Percentiles rank a stretch among this genome's conserved stretches.
phyloP scores from a whole-genome alignment of 495 filamentous ascomycete genomes.

The Neurospora hispaniola region DNA sequence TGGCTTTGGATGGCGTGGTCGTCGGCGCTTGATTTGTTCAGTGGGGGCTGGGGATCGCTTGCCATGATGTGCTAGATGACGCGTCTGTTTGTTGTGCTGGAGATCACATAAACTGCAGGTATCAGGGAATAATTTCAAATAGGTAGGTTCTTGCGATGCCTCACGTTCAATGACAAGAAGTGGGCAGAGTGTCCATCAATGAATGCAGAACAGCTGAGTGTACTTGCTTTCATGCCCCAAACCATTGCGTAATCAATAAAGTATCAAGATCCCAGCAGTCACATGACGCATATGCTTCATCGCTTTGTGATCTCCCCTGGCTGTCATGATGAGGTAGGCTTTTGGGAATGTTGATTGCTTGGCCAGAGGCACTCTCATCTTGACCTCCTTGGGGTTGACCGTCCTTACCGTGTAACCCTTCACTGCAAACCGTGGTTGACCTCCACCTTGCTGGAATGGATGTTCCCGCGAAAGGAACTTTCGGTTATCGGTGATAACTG shows the following conservation, averaged over 20 bases:
- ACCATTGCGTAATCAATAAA: background rate
- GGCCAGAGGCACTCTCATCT: background rate
- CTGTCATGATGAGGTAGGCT: background rate
- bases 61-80: background rate
- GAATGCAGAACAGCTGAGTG: background rate
- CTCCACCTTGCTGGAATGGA: background rate
- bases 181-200: background rate
- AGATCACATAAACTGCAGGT: too few relatives aligned
- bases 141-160: too few relatives aligned
- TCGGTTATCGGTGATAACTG: background rate
- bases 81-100: too few relatives aligned
- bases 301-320: background rate
- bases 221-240: background rate
- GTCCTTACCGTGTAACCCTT: background rate
- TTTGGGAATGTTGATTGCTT: background rate
- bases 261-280: background rate
- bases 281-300: background rate
- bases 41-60: background rate
- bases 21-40: background rate
- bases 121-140: too few relatives aligned
- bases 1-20: background rate
- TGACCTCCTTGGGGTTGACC: background rate
- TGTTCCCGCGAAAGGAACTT: background rate
- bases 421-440: background rate
- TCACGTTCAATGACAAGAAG: background rate